Percentiles rank a stretch among this genome's conserved stretches.
phyloP scores from a whole-genome alignment of 1,284 basidiomycete species.

The Microbotryum lychnidis-dioicae region DNA sequence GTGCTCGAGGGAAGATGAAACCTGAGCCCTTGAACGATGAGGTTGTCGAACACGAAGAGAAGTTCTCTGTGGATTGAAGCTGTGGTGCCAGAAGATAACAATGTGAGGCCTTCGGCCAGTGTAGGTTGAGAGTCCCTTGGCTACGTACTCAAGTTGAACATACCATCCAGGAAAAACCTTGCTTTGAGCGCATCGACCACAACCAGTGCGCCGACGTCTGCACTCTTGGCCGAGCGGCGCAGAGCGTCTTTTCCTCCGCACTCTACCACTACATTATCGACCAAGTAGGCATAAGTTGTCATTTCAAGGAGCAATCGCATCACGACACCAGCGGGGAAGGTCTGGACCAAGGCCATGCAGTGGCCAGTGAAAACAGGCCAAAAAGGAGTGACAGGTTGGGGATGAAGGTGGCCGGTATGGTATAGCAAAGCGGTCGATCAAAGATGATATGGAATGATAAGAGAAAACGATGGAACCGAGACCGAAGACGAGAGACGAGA shows the following conservation, averaged over 20 bases:
- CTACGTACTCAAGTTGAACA: conserved; percentile 12
- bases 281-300: no score
- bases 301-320: conserved; percentile 36
- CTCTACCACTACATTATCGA: conserved; percentile 33
- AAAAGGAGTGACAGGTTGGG: conserved; percentile 34
- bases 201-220: conserved; percentile 37
- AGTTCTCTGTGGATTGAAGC: conserved; percentile 29
- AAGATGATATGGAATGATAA: no score
- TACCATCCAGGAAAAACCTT: conserved; percentile 30
- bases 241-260: conserved; percentile 36
- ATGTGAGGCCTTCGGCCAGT: no score
- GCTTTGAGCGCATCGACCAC: conserved; percentile 36
- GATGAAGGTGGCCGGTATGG: conserved; percentile 29
- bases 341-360: conserved; percentile 29
- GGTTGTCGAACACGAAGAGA: conserved; percentile 43
- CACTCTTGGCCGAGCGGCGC: conserved; percentile 37
- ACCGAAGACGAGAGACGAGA: no score
- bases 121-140: no score
- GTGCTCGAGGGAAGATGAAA: conserved; percentile 40
- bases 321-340: conserved; percentile 30
- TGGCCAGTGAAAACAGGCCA: conserved; percentile 26
- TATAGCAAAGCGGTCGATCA: no score
- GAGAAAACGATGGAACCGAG: no score
- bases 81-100: no score
- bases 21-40: conserved; percentile 37